These are phyloP conservation scores for Moesziomyces sp. DNA, from an alignment of 1,284 basidiomycete genomes.

Conservation along the genomic window DNA sequence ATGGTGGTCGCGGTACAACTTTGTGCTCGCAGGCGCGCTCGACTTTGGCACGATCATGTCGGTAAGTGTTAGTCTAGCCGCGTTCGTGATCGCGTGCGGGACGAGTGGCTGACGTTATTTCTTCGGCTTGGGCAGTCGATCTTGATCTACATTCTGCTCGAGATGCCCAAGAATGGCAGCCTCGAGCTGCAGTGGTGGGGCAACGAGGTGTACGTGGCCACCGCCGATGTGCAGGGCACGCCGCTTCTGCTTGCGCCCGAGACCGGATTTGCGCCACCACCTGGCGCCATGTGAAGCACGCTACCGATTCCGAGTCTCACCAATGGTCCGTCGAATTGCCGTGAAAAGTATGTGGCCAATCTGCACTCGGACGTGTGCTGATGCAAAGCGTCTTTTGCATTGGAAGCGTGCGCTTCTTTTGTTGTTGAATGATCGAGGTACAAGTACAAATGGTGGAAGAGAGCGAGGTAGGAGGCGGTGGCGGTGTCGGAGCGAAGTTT, in stretches of 20 bases:
- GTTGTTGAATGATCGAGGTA: slow-evolving; percentile 21
- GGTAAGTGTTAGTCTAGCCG: slow-evolving; percentile 4
- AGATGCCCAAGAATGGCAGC: slow-evolving; percentile 38
- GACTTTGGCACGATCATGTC: slow-evolving; percentile 68
- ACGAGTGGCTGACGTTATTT: neutral
- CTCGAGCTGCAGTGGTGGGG: slow-evolving; percentile 57
- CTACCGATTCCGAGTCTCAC: neutral
- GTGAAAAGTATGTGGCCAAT: no score
- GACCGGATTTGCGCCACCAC: slow-evolving; percentile 32
- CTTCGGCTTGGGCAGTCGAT: slow-evolving; percentile 5
- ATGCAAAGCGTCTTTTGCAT: neutral
- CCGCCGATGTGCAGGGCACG: slow-evolving; percentile 30
- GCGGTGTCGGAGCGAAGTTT: neutral
- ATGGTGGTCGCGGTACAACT: slow-evolving; percentile 69
- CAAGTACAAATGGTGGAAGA: slow-evolving; percentile 30
- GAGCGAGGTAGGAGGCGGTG: neutral
- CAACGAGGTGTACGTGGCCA: slow-evolving; percentile 57
- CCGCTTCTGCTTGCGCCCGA: slow-evolving; percentile 18
- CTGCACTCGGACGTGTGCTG: no score
- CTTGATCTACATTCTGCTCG: slow-evolving; percentile 41
- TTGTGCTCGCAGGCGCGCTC: slow-evolving; percentile 67
- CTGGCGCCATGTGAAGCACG: slow-evolving; percentile 10
- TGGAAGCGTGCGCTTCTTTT: neutral
- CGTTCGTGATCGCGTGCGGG: slow-evolving; percentile 11
- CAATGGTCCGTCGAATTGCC: neutral